Evolutionary conservation across 2,329 filamentous ascomycete species (phyloP).

Genomic region (Ophiostoma triangulosporum): DNA sequence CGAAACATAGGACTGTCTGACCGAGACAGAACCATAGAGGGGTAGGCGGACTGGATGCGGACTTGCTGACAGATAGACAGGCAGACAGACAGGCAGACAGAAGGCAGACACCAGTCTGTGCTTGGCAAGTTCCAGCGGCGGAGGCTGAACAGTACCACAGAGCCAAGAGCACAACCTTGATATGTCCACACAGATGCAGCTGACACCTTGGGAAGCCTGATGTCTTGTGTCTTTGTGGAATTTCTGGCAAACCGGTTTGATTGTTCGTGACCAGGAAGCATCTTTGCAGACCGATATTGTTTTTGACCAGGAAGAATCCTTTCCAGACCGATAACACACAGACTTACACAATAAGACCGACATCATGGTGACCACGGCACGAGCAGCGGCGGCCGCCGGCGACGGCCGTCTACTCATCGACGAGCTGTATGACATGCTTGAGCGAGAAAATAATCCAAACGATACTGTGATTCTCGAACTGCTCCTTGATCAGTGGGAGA

Average conservation of each 20-base stretch:
- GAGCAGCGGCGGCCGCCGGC: not conserved
- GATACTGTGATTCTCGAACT: conserved; percentile 10
- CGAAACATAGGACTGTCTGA: no score
- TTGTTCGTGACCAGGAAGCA: not conserved
- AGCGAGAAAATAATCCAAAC: conserved; percentile 4
- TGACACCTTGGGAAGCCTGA: no score
- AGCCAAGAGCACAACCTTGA: not conserved
- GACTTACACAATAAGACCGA: no score
- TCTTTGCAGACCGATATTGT: no score
- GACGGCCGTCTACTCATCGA: conserved; percentile 5
- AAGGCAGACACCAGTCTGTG: no score
- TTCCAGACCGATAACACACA: not conserved
- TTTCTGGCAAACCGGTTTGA: no score
- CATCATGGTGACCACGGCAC: not conserved
- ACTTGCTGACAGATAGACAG: no score
- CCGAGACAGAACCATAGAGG: no score
- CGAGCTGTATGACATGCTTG: conserved; percentile 12
- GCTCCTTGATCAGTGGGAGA: conserved; percentile 12
- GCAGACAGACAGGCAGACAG: no score
- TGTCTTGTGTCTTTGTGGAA: no score
- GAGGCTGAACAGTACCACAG: not conserved
- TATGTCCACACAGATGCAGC: not conserved
- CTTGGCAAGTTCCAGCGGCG: not conserved
- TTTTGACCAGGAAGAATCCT: no score
- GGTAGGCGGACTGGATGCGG: no score